phyloP scores from a whole-genome alignment of 805 yeast genomes.

The Brettanomyces custersianus region DNA sequence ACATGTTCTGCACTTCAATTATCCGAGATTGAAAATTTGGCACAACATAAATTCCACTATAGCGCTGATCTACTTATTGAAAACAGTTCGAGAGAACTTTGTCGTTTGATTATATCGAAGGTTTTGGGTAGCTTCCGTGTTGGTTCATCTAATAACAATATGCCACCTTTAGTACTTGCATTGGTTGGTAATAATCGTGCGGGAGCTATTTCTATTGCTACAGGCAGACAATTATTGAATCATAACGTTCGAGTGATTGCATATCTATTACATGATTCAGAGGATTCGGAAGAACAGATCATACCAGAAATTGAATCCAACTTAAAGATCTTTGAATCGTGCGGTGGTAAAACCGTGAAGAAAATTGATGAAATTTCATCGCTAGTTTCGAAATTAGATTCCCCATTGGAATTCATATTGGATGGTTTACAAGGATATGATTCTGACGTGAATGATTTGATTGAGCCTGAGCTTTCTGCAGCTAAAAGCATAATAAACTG shows the following conservation, averaged over 20 bases:
- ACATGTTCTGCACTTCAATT: conserved; percentile 72
- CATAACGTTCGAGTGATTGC: conserved; percentile 65
- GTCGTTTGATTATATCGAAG: conserved; percentile 46
- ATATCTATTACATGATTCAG: conserved; percentile 29
- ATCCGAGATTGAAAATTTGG: conserved; percentile 60
- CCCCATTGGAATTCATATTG: conserved; percentile 70
- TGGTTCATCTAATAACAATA: conserved; percentile 58
- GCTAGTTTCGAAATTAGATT: conserved; percentile 39
- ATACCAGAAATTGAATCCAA: conserved; percentile 33
- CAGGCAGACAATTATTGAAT: conserved; percentile 71
- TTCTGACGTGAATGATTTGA: conserved; percentile 52
- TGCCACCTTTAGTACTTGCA: conserved; percentile 67
- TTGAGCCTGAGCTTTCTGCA: conserved; percentile 30
- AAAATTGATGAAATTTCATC: conserved; percentile 28
- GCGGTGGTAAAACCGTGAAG: conserved; percentile 62
- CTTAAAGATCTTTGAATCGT: conserved; percentile 42
- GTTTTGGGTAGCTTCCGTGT: conserved; percentile 67
- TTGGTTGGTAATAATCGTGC: conserved; percentile 68
- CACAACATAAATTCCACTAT: conserved; percentile 45
- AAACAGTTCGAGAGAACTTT: conserved; percentile 59
- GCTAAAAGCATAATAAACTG: conserved; percentile 48
- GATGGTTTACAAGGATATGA: conserved; percentile 87
- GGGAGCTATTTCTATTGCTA: conserved; percentile 66
- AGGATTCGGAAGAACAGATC: conserved; percentile 30
- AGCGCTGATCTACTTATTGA: conserved; percentile 43